A percentile compares a stretch with the other conserved stretches of the same genome.
phyloP scores from a whole-genome alignment of 1,284 basidiomycete genomes.

The Puccinia brachypodii region DNA sequence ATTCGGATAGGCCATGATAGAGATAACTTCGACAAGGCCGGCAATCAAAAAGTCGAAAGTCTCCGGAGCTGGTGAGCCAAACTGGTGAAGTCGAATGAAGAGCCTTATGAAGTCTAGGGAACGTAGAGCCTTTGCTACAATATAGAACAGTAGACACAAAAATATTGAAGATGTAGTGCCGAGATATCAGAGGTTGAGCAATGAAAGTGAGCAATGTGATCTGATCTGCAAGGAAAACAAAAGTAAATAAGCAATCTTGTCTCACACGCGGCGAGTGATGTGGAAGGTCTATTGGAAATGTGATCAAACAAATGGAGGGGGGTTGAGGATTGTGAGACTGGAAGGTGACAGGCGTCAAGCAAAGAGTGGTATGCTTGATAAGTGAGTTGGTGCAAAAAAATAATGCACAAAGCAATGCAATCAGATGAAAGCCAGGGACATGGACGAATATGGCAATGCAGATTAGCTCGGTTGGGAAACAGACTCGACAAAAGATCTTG shows the following conservation, averaged over 20 bases:
- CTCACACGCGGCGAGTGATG: not conserved
- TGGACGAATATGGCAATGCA: slow-evolving; percentile 8
- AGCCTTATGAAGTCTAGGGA: not conserved
- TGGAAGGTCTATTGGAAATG: not conserved
- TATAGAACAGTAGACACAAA: slow-evolving; percentile 10
- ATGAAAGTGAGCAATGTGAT: not conserved
- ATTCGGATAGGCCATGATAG: slow-evolving; percentile 4
- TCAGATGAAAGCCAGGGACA: not conserved
- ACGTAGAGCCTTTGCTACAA: not conserved
- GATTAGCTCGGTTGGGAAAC: slow-evolving; percentile 5
- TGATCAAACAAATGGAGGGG: slow-evolving; percentile 12
- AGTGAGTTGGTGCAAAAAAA: not conserved
- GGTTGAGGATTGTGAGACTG: not conserved
- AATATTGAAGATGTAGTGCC: slow-evolving; percentile 8
- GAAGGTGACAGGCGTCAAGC: not conserved
- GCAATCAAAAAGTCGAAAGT: not conserved
- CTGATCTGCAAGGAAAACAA: slow-evolving; percentile 5
- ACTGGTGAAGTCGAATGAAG: not conserved
- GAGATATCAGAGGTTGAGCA: too few relatives aligned
- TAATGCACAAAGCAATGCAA: not conserved
- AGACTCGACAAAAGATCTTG: slow-evolving; percentile 1
- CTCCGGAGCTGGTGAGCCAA: not conserved
- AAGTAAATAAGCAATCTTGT: slow-evolving; percentile 13
- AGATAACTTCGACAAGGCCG: slow-evolving; percentile 1
- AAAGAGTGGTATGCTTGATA: not conserved